Percentiles rank a stretch among this genome's conserved stretches.
phyloP scores from a whole-genome alignment of 192 early-diverging fungal genomes.

The Ramicandelaber brevisporus region DNA sequence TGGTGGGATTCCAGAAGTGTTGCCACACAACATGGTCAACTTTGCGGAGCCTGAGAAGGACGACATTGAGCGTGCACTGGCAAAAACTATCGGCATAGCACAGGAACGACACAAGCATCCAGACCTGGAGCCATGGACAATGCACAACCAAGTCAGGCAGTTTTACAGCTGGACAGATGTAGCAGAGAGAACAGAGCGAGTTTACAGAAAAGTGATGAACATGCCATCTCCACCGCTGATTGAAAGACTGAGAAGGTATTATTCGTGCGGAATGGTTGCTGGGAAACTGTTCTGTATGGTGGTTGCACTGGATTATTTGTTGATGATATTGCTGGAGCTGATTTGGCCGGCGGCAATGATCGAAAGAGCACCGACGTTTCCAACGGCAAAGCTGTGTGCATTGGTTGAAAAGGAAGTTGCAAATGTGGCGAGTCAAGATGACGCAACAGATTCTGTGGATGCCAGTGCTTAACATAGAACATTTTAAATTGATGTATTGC shows the following conservation, averaged over 20 bases:
- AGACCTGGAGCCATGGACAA: slow-evolving; percentile 30
- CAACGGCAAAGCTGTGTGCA: slow-evolving; percentile 4
- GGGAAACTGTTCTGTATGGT: slow-evolving; percentile 82
- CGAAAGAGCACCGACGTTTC: slow-evolving; percentile 40
- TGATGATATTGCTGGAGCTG: slow-evolving; percentile 61
- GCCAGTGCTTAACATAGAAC: too few relatives aligned
- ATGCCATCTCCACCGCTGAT: slow-evolving; percentile 38
- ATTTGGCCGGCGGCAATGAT: slow-evolving; percentile 43
- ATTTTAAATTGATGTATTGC: too few relatives aligned
- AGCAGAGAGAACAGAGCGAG: slow-evolving; percentile 65
- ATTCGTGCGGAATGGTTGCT: slow-evolving; percentile 69
- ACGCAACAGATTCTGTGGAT: too few relatives aligned
- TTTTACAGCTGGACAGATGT: slow-evolving; percentile 98
- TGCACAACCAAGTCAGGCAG: slow-evolving; percentile 60
- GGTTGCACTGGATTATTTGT: slow-evolving; percentile 59
- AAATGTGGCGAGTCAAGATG: too few relatives aligned
- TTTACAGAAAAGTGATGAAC: slow-evolving; percentile 50
- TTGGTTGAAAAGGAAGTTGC: too few relatives aligned
- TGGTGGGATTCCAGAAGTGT: slow-evolving; percentile 88
- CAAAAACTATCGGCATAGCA: slow-evolving; percentile 43
- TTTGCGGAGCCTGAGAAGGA: slow-evolving; percentile 73
- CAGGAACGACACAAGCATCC: slow-evolving; percentile 15
- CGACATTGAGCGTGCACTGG: slow-evolving; percentile 43
- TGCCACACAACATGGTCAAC: slow-evolving; percentile 76
- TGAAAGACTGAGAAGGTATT: slow-evolving; percentile 56